Conservation (phyloP, 306 rosid genomes). For the Morella rubra region DNA sequence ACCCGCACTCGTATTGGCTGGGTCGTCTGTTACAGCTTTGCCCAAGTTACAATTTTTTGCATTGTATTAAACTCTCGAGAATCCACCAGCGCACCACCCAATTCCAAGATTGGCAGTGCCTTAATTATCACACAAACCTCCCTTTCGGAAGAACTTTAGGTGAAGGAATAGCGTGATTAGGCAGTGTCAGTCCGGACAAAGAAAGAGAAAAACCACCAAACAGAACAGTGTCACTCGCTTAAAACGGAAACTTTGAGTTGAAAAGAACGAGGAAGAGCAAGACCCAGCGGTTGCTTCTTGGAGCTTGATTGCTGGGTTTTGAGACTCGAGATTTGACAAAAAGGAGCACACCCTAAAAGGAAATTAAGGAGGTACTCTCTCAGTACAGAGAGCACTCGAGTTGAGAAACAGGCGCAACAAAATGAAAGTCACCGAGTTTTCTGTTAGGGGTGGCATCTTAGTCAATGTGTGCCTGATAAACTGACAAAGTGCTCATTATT, state of each 20-base stretch:
- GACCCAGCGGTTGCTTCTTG: background rate
- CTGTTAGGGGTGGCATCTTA: slow-evolving; percentile 7
- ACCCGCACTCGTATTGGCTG: slow-evolving; percentile 28
- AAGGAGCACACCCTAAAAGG: slow-evolving; percentile 29
- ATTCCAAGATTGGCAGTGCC: slow-evolving; percentile 25
- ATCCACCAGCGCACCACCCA: background rate
- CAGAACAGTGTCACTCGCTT: slow-evolving; percentile 6
- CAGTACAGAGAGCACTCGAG: slow-evolving; percentile 11
- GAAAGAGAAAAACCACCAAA: background rate
- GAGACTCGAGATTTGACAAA: slow-evolving; percentile 49
- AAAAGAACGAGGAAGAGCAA: background rate
- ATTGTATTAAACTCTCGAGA: background rate
- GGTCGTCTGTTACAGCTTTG: slow-evolving; percentile 9
- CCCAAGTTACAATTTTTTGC: background rate
- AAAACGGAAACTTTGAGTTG: slow-evolving; percentile 5
- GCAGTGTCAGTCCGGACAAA: slow-evolving; percentile 21
- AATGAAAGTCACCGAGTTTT: background rate
- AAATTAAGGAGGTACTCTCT: slow-evolving; percentile 10
- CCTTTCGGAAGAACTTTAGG: slow-evolving; percentile 6
- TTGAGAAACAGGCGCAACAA: background rate
- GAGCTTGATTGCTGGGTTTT: slow-evolving; percentile 25
- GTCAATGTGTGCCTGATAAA: too few relatives aligned
- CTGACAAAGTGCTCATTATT: too few relatives aligned
- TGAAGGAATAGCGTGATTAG: slow-evolving; percentile 31
- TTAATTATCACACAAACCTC: slow-evolving; percentile 6